Evolutionary conservation across 768 basidiomycete genomes (phyloP).

Genomic region (Amanita muscaria): DNA sequence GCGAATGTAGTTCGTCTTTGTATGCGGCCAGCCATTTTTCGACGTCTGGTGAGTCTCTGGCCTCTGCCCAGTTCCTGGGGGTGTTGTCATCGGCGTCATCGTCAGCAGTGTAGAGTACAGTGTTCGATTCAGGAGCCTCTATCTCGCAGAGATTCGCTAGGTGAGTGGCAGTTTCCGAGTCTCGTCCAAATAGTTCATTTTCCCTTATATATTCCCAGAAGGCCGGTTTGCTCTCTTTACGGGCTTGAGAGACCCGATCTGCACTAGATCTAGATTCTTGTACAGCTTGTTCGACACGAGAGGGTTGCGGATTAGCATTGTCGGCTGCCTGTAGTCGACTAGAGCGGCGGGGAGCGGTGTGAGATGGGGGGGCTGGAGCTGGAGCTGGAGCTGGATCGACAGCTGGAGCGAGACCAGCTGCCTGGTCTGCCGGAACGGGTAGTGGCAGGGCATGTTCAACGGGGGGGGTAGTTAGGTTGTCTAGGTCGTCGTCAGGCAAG

Average conservation of each 20-base stretch:
- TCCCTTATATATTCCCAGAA: not conserved
- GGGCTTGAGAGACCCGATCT: not conserved
- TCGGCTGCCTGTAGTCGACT: no score
- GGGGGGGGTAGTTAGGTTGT: no score
- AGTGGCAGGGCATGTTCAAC: no score
- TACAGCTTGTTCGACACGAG: not conserved
- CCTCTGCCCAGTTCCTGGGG: not conserved
- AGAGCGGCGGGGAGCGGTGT: no score
- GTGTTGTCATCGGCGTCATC: not conserved
- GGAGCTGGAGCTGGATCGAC: no score
- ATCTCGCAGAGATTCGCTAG: not conserved
- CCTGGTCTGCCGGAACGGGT: no score
- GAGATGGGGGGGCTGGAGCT: no score
- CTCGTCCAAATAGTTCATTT: not conserved
- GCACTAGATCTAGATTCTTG: not conserved
- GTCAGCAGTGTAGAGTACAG: not conserved
- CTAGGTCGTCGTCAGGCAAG: no score
- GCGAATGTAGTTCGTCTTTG: not conserved
- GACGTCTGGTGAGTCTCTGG: not conserved
- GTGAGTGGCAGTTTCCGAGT: not conserved
- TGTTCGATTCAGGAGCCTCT: not conserved
- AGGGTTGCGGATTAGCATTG: constrained; percentile 7
- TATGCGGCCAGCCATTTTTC: not conserved
- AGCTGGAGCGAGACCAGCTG: no score
- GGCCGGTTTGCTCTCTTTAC: not conserved